Base-by-base conservation (phyloP, 78 protist genomes). In the Isochrysis galbana region DNA sequence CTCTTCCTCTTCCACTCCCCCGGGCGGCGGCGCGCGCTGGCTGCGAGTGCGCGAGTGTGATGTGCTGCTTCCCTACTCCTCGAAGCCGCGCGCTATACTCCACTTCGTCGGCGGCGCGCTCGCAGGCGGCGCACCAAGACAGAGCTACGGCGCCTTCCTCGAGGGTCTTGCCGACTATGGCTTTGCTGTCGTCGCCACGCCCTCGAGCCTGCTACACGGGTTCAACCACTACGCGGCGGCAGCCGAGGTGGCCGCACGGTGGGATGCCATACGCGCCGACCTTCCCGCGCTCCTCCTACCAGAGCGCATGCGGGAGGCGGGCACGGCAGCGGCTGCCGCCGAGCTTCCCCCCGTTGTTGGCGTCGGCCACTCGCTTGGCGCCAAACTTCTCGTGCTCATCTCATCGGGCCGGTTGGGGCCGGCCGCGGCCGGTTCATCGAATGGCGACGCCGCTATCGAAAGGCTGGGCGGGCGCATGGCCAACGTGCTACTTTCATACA, bases 71-170 rank as follows among this genome's bases (percentile, higher is more conserved):
- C 32, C 48, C 36, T 46, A n/a, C 1, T 0, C 47, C 47, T 21
- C 7, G 45, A 21, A 5, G 21, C 47, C 48, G 86, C 46, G 11
- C n/a, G n/a, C n/a, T n/a, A n/a, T 77, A 17, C 19, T 77, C n/a
- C 88, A 80, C 88, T 80, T 80, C 29, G 88, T 80, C 25, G 88
- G 88, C 55, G 88, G 88, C 55, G 88, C 55, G 39, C 34, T 80
- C 39, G 88, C 44, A 3, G 88, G 88, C 38, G 39, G 23, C 19
- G 55, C 51, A 23, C 88, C 88, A 22, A 46, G 14, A 19, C 55
- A 44, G 55, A 34, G 55, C 3, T 80, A 80, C 88, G 21, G 48
- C 0, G 41, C 88, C 7, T 44, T 80, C 38, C 88, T 80, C 36
- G 88, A 80, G 88, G 34, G 39, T 25, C 38, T 80, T 22, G 32